Evolutionary conservation across 805 yeast genomes (phyloP).

Genomic region (Candida berthetii): DNA sequence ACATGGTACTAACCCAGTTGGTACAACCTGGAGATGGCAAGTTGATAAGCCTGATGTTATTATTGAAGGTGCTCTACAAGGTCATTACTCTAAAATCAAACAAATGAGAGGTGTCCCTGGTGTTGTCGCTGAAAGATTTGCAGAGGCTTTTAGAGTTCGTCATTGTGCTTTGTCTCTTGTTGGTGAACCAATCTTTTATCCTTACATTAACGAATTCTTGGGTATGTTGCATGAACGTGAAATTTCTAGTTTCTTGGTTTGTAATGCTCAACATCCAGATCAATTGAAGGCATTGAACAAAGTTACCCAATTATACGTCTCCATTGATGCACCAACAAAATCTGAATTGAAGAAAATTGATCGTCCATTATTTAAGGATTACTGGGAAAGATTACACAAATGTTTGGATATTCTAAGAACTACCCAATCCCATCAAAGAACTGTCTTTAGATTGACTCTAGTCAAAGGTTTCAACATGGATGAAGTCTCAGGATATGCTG

Average conservation of each 20-base stretch:
- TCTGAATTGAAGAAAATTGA: constrained; percentile 76
- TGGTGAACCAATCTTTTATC: constrained; percentile 94
- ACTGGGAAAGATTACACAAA: constrained; percentile 81
- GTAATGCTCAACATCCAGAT: constrained; percentile 95
- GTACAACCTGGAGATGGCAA: constrained; percentile 95
- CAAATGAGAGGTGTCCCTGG: constrained; percentile 97
- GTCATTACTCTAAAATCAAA: constrained; percentile 87
- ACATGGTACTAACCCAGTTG: constrained; percentile 95
- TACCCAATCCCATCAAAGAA: constrained; percentile 73
- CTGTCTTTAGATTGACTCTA: constrained; percentile 84
- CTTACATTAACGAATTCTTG: constrained; percentile 81
- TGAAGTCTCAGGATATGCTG: constrained; percentile 78
- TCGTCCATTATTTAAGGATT: constrained; percentile 83
- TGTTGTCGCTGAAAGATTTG: constrained; percentile 80
- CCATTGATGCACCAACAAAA: constrained; percentile 91
- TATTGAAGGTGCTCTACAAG: constrained; percentile 77
- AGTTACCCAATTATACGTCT: constrained; percentile 88
- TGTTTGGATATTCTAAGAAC: constrained; percentile 78
- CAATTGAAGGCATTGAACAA: constrained; percentile 61
- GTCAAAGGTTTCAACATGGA: constrained; percentile 91
- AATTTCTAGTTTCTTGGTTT: constrained; percentile 83
- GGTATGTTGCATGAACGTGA: constrained; percentile 72
- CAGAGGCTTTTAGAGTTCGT: constrained; percentile 82
- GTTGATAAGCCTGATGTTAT: constrained; percentile 85
- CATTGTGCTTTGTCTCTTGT: constrained; percentile 92